phyloP scores from a whole-genome alignment of 192 early-diverging fungal species.

The Dissophora globulifera region DNA sequence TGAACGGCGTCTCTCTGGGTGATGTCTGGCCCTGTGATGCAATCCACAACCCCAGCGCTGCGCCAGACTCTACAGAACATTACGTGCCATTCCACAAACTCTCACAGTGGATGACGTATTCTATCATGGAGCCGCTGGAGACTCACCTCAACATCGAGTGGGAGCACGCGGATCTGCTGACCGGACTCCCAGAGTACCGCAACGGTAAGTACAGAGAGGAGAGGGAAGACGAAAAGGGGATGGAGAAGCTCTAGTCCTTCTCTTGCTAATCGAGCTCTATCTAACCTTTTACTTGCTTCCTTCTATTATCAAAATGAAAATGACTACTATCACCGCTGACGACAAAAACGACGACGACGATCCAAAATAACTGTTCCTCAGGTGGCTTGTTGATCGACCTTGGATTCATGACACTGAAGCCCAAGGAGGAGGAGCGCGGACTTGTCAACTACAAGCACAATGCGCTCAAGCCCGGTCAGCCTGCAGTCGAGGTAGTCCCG shows the following conservation, averaged over 20 bases:
- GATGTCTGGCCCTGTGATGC: slow-evolving; percentile 90
- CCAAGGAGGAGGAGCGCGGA: slow-evolving; percentile 65
- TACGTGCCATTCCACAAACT: slow-evolving; percentile 92
- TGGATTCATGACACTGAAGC: slow-evolving; percentile 76
- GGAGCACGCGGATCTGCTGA: slow-evolving; percentile 73
- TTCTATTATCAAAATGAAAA: no score
- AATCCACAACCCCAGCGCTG: slow-evolving; percentile 41
- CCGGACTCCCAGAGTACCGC: slow-evolving; percentile 88
- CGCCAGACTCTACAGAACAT: slow-evolving; percentile 45
- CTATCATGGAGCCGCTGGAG: slow-evolving; percentile 83
- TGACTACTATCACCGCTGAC: no score
- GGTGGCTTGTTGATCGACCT: slow-evolving; percentile 90
- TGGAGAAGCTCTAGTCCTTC: no score
- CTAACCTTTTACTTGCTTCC: no score
- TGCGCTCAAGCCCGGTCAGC: slow-evolving; percentile 28
- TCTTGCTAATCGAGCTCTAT: no score
- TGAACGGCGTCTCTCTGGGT: slow-evolving; percentile 83
- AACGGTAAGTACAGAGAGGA: slow-evolving; percentile 65
- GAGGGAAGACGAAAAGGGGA: no score
- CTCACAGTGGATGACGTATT: slow-evolving; percentile 96
- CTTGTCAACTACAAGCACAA: slow-evolving; percentile 62
- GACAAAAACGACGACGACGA: no score
- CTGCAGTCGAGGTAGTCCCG: slow-evolving; percentile 62
- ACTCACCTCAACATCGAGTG: slow-evolving; percentile 57
- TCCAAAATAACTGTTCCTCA: no score